phyloP scores from a whole-genome alignment of 2,329 filamentous ascomycete genomes.

The Didymella lethalis region DNA sequence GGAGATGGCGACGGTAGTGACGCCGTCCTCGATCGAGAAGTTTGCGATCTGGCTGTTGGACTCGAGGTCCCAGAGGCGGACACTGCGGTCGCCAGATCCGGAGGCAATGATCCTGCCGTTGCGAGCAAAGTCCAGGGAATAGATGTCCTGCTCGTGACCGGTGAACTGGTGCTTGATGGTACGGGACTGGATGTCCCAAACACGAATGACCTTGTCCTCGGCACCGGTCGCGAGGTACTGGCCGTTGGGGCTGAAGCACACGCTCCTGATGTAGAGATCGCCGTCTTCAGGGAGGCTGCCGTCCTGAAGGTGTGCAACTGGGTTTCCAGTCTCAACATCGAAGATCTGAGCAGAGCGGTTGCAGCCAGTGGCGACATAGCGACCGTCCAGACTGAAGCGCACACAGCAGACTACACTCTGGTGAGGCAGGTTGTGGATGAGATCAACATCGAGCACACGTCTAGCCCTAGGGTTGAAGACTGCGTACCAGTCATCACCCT shows the following conservation, averaged over 20 bases:
- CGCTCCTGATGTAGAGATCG: conserved; percentile 95
- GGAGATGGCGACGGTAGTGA: conserved; percentile 96
- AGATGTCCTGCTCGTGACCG: conserved; percentile 99
- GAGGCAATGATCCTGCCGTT: conserved; percentile 95
- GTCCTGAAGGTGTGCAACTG: conserved; percentile 89
- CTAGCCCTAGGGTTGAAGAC: conserved; percentile 95
- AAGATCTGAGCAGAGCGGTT: conserved; percentile 99
- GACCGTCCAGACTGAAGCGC: conserved; percentile 92
- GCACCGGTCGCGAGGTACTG: conserved; percentile 93
- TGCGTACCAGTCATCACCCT: conserved; percentile 91
- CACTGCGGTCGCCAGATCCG: conserved; percentile 91
- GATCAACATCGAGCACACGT: conserved; percentile 88
- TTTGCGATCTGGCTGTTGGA: conserved; percentile 81
- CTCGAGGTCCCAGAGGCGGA: conserved; percentile 95
- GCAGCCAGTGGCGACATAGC: conserved; percentile 95
- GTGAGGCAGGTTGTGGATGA: conserved; percentile 91
- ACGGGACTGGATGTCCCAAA: conserved; percentile 89
- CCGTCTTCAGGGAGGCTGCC: conserved; percentile 85
- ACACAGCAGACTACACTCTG: conserved; percentile 99
- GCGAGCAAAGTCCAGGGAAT: conserved; percentile 92
- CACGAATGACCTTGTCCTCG: conserved; percentile 95
- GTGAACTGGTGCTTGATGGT: conserved; percentile 91
- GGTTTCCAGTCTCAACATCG: conserved; percentile 85
- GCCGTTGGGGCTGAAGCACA: conserved; percentile 98
- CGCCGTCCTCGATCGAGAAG: conserved; percentile 92